Conservation (phyloP, 768 basidiomycete genomes). For the Galerina sulciceps region DNA sequence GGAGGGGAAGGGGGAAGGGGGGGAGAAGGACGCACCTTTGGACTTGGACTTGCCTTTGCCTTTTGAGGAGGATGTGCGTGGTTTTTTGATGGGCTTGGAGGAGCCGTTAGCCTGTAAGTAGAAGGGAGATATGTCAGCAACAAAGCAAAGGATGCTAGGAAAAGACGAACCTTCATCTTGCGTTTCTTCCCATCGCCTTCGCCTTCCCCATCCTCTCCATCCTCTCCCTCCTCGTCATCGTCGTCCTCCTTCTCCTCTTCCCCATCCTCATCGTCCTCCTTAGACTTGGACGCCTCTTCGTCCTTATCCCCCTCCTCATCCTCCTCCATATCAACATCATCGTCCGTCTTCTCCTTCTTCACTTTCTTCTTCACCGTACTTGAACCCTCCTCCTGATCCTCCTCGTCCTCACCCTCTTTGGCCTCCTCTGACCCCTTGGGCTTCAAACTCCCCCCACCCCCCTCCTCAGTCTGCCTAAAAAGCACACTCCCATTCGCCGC, state of each 20-base stretch:
- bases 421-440: conserved; percentile 40
- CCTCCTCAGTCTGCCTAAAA: conserved; percentile 74
- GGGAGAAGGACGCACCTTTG: no score
- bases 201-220: conserved; percentile 50
- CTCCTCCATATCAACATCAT: no score
- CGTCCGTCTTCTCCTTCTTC: conserved; percentile 55
- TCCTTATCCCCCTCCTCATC: conserved; percentile 53
- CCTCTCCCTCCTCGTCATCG: conserved; percentile 49
- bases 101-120: conserved; percentile 37
- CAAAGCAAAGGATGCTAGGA: background rate
- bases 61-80: conserved; percentile 53
- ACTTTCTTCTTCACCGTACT: conserved; percentile 54
- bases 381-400: conserved; percentile 43
- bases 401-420: conserved; percentile 42
- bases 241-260: conserved; percentile 32
- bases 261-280: conserved; percentile 61
- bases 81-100: conserved; percentile 50
- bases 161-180: conserved; percentile 62
- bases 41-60: conserved; percentile 66
- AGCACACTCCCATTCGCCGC: conserved; percentile 89
- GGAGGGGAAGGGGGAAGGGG: no score
- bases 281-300: conserved; percentile 54
- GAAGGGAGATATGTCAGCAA: conserved; percentile 1
- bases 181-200: conserved; percentile 67
- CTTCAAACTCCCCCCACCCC: conserved; percentile 46